Evolutionary conservation across 2,329 filamentous ascomycete species (phyloP).

Genomic region (Ophiostoma ulmi): DNA sequence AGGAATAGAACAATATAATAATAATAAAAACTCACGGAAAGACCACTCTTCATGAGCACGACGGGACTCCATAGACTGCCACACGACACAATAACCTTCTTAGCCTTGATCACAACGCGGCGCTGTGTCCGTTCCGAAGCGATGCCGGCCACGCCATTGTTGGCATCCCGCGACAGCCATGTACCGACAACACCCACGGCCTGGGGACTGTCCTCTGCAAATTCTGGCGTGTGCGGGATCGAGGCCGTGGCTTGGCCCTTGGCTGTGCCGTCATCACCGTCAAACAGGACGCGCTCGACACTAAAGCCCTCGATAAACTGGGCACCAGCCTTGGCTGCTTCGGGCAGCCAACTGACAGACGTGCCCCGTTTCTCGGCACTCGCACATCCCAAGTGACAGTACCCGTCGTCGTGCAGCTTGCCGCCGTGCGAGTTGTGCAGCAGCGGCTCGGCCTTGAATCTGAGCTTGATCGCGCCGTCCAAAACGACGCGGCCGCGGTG

Average conservation of each 20-base stretch:
- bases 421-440: constrained; percentile 72
- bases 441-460: constrained; percentile 62
- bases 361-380: constrained; percentile 74
- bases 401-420: constrained; percentile 67
- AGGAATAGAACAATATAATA: no score
- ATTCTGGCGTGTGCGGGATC: not conserved
- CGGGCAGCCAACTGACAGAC: constrained; percentile 68
- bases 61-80: constrained; percentile 74
- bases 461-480: constrained; percentile 67
- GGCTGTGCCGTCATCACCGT: constrained; percentile 39
- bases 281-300: constrained; percentile 66
- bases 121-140: constrained; percentile 47
- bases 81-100: constrained; percentile 71
- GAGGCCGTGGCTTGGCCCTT: not conserved
- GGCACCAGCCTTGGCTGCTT: constrained; percentile 71
- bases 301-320: constrained; percentile 79
- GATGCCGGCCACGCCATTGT: constrained; percentile 51
- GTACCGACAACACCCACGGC: constrained; percentile 67
- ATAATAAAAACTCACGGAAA: constrained; percentile 61
- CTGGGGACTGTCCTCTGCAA: not conserved
- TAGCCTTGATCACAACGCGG: constrained; percentile 67
- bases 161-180: constrained; percentile 67
- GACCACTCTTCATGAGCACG: constrained; percentile 68
- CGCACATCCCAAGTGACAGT: constrained; percentile 57
- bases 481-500: constrained; percentile 65